Conservation (phyloP, 2,329 filamentous ascomycete genomes). For the Tolypocladium capitatum region DNA sequence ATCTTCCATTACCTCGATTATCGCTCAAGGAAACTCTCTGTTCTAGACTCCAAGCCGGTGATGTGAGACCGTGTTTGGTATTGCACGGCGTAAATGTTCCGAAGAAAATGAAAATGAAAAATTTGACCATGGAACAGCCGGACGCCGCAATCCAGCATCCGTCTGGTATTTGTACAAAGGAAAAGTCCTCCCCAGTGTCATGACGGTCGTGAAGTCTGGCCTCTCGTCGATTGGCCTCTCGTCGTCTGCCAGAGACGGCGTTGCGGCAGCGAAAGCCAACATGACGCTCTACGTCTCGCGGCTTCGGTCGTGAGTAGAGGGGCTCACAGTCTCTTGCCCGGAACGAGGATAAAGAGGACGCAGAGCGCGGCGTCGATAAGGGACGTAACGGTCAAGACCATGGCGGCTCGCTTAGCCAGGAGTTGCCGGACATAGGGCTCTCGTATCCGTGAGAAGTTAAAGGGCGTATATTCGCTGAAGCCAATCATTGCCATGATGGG, state of each 20-base stretch:
- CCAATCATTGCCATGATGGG: slow-evolving; percentile 81
- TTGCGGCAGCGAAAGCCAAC: slow-evolving; percentile 1
- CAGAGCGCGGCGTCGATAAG: slow-evolving; percentile 71
- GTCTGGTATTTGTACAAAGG: slow-evolving; percentile 1
- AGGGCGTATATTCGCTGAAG: slow-evolving; percentile 91
- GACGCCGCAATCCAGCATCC: slow-evolving; percentile 1
- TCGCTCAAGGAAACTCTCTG: neutral
- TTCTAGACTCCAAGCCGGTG: neutral
- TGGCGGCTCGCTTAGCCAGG: slow-evolving; percentile 68
- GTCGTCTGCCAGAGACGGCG: slow-evolving; percentile 2
- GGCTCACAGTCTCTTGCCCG: slow-evolving; percentile 62
- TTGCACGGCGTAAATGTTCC: neutral
- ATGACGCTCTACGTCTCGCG: neutral
- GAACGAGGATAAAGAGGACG: slow-evolving; percentile 87
- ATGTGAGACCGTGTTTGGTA: neutral
- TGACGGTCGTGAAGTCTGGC: slow-evolving; percentile 2
- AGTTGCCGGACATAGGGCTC: slow-evolving; percentile 86
- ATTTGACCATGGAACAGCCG: neutral
- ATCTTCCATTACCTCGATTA: neutral
- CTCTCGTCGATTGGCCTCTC: neutral
- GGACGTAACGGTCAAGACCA: slow-evolving; percentile 64
- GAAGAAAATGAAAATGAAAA: neutral
- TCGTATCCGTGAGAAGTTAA: slow-evolving; percentile 75
- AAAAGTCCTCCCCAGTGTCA: slow-evolving; percentile 1
- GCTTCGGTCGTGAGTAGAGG: neutral